Evolutionary conservation across 352 stramenopile species (phyloP).

Genomic region (Peronosclerospora sorghi): DNA sequence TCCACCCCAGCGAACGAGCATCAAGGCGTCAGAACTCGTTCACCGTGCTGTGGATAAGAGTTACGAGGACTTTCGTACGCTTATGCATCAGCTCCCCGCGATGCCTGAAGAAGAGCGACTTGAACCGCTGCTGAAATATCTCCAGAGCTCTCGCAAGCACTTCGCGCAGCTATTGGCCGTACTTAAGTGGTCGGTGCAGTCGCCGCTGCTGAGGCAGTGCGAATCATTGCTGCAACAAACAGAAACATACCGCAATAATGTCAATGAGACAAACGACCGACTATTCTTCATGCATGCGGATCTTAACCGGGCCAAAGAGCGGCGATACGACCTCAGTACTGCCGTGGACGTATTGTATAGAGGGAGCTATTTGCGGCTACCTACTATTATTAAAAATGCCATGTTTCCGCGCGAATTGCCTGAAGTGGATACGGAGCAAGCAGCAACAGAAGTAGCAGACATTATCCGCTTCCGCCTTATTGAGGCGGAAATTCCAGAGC

Average conservation of each 20-base stretch:
- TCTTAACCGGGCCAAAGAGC: conserved; percentile 69
- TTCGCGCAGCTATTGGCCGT: conserved; percentile 72
- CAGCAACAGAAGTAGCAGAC: conserved; percentile 56
- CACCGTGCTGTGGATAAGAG: conserved; percentile 72
- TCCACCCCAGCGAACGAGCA: conserved; percentile 38
- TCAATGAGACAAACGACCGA: conserved; percentile 76
- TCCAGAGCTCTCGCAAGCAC: conserved; percentile 48
- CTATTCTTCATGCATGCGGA: conserved; percentile 82
- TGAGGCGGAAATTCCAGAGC: conserved; percentile 62
- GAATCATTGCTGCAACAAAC: conserved; percentile 46
- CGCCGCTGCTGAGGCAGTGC: conserved; percentile 65
- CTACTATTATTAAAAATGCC: conserved; percentile 59
- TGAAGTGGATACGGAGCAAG: conserved; percentile 40
- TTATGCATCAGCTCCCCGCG: conserved; percentile 56
- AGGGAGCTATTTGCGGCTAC: conserved; percentile 63
- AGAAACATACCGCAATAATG: conserved; percentile 55
- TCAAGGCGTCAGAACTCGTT: conserved; percentile 68
- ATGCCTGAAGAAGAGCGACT: conserved; percentile 67
- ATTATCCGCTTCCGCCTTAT: conserved; percentile 78
- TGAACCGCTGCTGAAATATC: conserved; percentile 50
- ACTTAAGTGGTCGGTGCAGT: conserved; percentile 82
- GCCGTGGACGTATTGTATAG: conserved; percentile 74
- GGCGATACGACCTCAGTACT: conserved; percentile 70
- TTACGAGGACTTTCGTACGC: conserved; percentile 70
- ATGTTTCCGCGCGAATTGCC: conserved; percentile 62